Evolutionary conservation across 805 yeast species (phyloP), one percentile per base, ranked within the genome.

Genomic region (Wickerhamomyces queroliae): DNA sequence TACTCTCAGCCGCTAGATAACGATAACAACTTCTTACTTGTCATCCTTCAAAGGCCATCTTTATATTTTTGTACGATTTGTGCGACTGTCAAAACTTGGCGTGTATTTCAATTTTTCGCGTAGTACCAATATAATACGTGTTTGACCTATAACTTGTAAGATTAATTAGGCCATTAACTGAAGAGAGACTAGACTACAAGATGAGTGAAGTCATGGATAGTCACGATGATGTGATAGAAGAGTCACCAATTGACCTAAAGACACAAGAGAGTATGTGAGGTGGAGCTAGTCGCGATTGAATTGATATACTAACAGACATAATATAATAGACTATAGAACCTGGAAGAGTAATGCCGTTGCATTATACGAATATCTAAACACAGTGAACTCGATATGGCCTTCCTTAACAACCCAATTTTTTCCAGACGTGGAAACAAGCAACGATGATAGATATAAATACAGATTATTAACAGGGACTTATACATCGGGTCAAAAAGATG

Each of bases 311-410:
- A 31, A 30, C 18, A n/a, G 9, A 5, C 8, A n/a, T 21, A 2
- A 15, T n/a, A 11, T 17, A 12, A 58, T n/a, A 23, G 53, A 61
- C 20, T 67, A 67, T 38, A 52, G 58, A 17, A 45, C 45, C 8
- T 88, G 96, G 96, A 88, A 87, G 58, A 80, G 83, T 51, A 83
- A 91, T 27, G 80, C 87, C 3, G 88, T 88, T 9, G 66, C 82
- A 46, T 66, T 86, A 40, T 88, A 88, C 59, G 85, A 81, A 49
- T 73, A 82, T 45, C 66, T 87, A 34, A 80, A 83, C 45, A 82
- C 93, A 4, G 74, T 73, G 35, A 78, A 83, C 8, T 63, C 80
- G 20, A 72, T 77, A 38, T 80, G 80, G 75, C 95, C 95, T 1
- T 76, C 87, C 13, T 61, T 85, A 43, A 68, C 89, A 0, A 72